These are phyloP conservation scores for Penicillium sclerotiorum DNA, from an alignment of 2,329 filamentous ascomycete species.

Conservation along the genomic window DNA sequence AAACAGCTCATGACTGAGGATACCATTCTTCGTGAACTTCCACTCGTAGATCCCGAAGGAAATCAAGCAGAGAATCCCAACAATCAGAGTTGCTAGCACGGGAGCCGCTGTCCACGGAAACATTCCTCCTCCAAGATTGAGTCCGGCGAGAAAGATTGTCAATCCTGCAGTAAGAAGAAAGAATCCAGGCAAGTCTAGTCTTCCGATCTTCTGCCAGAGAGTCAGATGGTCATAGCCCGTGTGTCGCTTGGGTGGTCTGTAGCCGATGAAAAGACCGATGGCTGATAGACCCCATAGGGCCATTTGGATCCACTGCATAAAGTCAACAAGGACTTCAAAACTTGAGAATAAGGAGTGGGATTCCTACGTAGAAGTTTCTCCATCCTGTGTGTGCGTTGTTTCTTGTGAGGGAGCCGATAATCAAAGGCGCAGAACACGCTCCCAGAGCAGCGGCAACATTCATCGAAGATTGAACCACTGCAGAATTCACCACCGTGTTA, in stretches of 20 bases:
- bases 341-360: not conserved
- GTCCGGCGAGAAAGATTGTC: constrained; percentile 6
- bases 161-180: constrained; percentile 9
- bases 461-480: constrained; percentile 7
- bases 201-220: constrained; percentile 10
- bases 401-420: constrained; percentile 2
- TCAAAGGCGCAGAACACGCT: constrained; percentile 1
- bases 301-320: constrained; percentile 12
- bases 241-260: constrained; percentile 12
- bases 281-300: constrained; percentile 11
- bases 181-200: constrained; percentile 10
- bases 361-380: constrained; percentile 3
- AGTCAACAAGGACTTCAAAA: not conserved
- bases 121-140: constrained; percentile 10
- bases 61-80: constrained; percentile 6
- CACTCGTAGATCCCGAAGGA: constrained; percentile 13
- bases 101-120: constrained; percentile 7
- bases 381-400: constrained; percentile 2
- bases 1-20: constrained; percentile 12
- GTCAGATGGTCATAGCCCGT: constrained; percentile 11
- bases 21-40: constrained; percentile 12
- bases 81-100: constrained; percentile 9
- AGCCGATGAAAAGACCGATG: constrained; percentile 11
- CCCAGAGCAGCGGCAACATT: constrained; percentile 5
- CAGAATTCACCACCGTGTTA: not conserved